Conservation (phyloP, 2,329 filamentous ascomycete species). For the Aspergillus sp. region DNA sequence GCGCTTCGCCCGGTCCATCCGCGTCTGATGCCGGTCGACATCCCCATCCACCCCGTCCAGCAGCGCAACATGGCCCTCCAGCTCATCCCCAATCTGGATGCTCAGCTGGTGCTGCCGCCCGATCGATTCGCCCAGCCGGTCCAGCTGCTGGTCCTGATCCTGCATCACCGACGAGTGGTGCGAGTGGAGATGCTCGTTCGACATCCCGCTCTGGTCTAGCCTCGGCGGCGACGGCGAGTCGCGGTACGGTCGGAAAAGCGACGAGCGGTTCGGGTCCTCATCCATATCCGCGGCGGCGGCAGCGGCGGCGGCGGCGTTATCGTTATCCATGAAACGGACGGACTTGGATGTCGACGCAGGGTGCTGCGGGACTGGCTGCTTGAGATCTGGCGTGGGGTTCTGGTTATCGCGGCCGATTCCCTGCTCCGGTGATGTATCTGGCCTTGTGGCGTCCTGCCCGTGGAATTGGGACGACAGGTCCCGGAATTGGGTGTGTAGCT, state of each 20-base stretch:
- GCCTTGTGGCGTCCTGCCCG: constrained; percentile 53
- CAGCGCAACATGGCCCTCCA: constrained; percentile 81
- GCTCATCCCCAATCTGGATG: constrained; percentile 92
- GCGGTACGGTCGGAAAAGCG: constrained; percentile 52
- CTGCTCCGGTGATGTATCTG: too few relatives aligned
- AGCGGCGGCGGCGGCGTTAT: too few relatives aligned
- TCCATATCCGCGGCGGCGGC: constrained; percentile 34
- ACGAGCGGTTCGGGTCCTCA: constrained; percentile 45
- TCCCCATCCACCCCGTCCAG: constrained; percentile 80
- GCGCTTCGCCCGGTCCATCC: constrained; percentile 64
- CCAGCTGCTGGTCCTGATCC: constrained; percentile 93
- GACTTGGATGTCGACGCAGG: constrained; percentile 56
- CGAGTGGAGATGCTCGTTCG: constrained; percentile 76
- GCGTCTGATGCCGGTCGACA: constrained; percentile 69
- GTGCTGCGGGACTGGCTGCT: constrained; percentile 36
- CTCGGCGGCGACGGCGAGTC: constrained; percentile 45
- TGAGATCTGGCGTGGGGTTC: constrained; percentile 31
- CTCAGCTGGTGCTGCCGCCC: constrained; percentile 81
- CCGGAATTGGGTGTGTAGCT: constrained; percentile 63
- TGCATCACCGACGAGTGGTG: constrained; percentile 72
- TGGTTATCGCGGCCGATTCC: too few relatives aligned
- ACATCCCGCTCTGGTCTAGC: constrained; percentile 47
- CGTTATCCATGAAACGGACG: constrained; percentile 83
- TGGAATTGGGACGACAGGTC: constrained; percentile 75
- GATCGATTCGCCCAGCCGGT: constrained; percentile 75